These are phyloP conservation scores for Coriaria nepalensis DNA, from an alignment of 306 rosid species.

Conservation along the genomic window DNA sequence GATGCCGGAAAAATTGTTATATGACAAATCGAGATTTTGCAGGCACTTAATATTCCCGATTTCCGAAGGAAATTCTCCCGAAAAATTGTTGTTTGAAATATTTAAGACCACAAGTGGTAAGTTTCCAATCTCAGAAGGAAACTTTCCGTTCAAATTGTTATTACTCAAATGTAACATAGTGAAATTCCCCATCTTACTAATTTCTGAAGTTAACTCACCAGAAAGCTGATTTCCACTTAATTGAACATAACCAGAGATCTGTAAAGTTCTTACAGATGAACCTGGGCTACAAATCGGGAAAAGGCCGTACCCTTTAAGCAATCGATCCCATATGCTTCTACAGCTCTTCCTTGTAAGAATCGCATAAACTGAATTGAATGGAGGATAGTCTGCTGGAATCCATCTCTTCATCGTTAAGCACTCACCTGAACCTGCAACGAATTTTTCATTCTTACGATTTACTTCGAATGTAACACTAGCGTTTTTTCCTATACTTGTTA, in stretches of 20 bases:
- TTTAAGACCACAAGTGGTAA: slow-evolving; percentile 54
- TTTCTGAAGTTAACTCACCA: slow-evolving; percentile 60
- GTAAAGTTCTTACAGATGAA: slow-evolving; percentile 19
- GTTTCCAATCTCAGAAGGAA: slow-evolving; percentile 48
- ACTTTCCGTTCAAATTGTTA: slow-evolving; percentile 47
- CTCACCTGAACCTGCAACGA: slow-evolving; percentile 69
- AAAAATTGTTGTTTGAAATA: slow-evolving; percentile 45
- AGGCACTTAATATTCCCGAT: slow-evolving; percentile 48
- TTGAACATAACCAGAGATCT: slow-evolving; percentile 82
- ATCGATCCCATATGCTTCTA: slow-evolving; percentile 58
- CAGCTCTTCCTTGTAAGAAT: slow-evolving; percentile 77
- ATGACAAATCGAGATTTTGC: slow-evolving; percentile 66
- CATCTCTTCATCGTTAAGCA: slow-evolving; percentile 84
- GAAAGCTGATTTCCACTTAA: slow-evolving; percentile 49
- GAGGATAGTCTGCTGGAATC: slow-evolving; percentile 96
- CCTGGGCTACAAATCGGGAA: slow-evolving; percentile 41
- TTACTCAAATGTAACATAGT: slow-evolving; percentile 63
- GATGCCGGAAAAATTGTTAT: slow-evolving; percentile 62
- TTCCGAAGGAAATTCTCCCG: slow-evolving; percentile 61
- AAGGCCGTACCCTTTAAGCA: slow-evolving; percentile 66
- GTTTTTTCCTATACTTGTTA: slow-evolving; percentile 49
- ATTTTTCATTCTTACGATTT: slow-evolving; percentile 14
- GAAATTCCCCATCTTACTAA: slow-evolving; percentile 52
- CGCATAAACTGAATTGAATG: slow-evolving; percentile 64
- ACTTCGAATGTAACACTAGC: slow-evolving; percentile 45